phyloP scores from a whole-genome alignment of 805 yeast genomes.

The Kazachstania kunashirensis region DNA sequence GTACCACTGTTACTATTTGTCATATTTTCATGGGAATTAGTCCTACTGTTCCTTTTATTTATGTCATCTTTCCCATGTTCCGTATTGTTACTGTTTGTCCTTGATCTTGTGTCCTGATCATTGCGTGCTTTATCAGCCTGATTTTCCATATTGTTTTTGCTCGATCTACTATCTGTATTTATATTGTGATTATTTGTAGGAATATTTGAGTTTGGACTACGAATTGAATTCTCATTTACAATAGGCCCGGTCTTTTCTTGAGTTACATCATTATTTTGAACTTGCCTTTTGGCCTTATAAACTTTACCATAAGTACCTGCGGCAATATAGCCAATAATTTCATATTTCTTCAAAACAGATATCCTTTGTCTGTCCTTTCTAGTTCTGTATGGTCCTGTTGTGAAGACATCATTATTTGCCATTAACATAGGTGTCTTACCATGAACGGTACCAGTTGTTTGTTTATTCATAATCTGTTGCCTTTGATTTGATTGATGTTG shows the following conservation, averaged over 20 bases:
- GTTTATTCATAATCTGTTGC: conserved; percentile 7
- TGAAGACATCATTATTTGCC: conserved; percentile 46
- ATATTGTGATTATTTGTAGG: no score
- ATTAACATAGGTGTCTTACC: conserved; percentile 38
- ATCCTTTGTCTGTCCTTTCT: conserved; percentile 58
- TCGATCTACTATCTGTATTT: no score
- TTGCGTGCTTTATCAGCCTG: no score
- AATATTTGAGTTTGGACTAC: no score
- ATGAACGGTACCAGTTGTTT: conserved; percentile 12
- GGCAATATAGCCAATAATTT: conserved; percentile 88
- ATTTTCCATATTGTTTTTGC: no score
- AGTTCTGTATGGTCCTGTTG: conserved; percentile 48
- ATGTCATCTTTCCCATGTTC: background rate
- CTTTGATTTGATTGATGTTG: conserved; percentile 4
- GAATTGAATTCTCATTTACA: no score
- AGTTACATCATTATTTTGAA: no score
- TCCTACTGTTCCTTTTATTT: background rate
- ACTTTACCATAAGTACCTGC: conserved; percentile 98
- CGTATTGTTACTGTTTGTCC: no score
- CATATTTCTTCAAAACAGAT: conserved; percentile 76
- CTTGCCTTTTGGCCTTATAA: conserved; percentile 68
- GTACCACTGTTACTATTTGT: no score
- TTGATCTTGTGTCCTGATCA: no score
- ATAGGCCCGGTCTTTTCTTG: no score
- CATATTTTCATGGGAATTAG: background rate